Percentiles rank a stretch among this genome's conserved stretches.
Evolutionary conservation across 306 rosid genomes (phyloP).

Genomic region (Arachis stenosperma): DNA sequence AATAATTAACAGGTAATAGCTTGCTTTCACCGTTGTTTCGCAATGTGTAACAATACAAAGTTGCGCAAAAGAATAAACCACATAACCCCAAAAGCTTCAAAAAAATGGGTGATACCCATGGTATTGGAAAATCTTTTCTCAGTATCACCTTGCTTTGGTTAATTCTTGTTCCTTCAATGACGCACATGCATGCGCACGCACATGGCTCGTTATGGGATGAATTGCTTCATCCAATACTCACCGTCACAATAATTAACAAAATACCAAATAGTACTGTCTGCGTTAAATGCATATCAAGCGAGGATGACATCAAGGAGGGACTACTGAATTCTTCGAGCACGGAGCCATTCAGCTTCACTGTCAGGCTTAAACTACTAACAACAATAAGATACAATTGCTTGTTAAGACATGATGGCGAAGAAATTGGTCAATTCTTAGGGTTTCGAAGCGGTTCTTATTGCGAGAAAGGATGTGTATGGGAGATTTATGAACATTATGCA

Average conservation of each 20-base stretch:
- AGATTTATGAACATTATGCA: constrained; percentile 35
- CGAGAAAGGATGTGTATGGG: constrained; percentile 43
- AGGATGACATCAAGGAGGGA: constrained; percentile 22
- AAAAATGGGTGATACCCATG: constrained; percentile 25
- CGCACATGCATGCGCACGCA: background rate
- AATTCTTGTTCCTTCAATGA: background rate
- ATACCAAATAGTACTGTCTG: constrained; percentile 29
- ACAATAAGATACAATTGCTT: constrained; percentile 47
- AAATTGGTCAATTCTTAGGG: constrained; percentile 49
- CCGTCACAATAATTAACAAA: constrained; percentile 34
- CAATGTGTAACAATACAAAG: background rate
- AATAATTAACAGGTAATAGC: background rate
- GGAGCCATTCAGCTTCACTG: constrained; percentile 34
- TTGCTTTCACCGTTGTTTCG: background rate
- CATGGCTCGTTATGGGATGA: constrained; percentile 26
- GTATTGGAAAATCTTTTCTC: background rate
- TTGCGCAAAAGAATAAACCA: constrained; percentile 7
- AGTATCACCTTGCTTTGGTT: background rate
- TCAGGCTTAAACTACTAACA: constrained; percentile 37
- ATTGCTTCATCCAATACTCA: constrained; percentile 37
- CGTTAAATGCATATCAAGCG: constrained; percentile 49
- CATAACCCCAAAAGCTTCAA: background rate
- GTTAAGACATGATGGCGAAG: constrained; percentile 19
- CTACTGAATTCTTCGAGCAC: constrained; percentile 6
- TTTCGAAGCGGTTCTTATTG: constrained; percentile 47